Percentiles rank a stretch among this genome's conserved stretches.
phyloP scores from a whole-genome alignment of 1,284 basidiomycete species.

The Sutorius eximius region DNA sequence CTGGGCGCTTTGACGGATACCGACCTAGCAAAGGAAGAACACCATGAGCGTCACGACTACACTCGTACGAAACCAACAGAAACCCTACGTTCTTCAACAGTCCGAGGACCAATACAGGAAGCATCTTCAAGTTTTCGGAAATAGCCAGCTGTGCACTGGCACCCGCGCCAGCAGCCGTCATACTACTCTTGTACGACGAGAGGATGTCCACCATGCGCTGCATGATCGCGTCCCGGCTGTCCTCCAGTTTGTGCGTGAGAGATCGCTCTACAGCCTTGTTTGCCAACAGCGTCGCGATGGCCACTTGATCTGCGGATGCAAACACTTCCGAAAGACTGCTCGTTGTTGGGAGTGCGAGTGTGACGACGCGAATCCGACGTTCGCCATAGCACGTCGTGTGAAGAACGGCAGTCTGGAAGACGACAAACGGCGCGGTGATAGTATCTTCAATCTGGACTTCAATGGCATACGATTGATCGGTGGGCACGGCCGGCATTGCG shows the following conservation, averaged over 20 bases:
- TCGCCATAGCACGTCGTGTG: constrained; percentile 97
- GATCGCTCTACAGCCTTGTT: constrained; percentile 97
- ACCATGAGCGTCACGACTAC: constrained; percentile 6
- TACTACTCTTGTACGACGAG: constrained; percentile 92
- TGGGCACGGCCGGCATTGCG: constrained; percentile 94
- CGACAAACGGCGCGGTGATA: constrained; percentile 89
- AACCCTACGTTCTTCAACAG: constrained; percentile 86
- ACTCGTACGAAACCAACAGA: background rate
- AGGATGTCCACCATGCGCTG: constrained; percentile 92
- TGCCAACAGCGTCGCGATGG: constrained; percentile 85
- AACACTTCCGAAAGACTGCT: constrained; percentile 92
- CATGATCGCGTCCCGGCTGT: constrained; percentile 87
- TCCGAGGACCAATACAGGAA: constrained; percentile 88
- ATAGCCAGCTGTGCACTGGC: constrained; percentile 93
- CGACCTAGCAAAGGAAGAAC: constrained; percentile 55
- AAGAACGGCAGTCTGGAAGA: constrained; percentile 93
- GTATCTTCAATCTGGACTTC: constrained; percentile 98
- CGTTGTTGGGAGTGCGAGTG: constrained; percentile 90
- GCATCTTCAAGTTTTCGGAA: constrained; percentile 90
- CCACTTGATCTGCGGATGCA: constrained; percentile 92
- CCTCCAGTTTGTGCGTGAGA: constrained; percentile 89
- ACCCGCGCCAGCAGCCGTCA: constrained; percentile 91
- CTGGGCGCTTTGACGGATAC: constrained; percentile 91
- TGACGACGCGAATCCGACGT: constrained; percentile 94
- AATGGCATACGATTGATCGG: constrained; percentile 96